Base-by-base conservation (phyloP, 441 rosid species). In the Adansonia gregorii region DNA sequence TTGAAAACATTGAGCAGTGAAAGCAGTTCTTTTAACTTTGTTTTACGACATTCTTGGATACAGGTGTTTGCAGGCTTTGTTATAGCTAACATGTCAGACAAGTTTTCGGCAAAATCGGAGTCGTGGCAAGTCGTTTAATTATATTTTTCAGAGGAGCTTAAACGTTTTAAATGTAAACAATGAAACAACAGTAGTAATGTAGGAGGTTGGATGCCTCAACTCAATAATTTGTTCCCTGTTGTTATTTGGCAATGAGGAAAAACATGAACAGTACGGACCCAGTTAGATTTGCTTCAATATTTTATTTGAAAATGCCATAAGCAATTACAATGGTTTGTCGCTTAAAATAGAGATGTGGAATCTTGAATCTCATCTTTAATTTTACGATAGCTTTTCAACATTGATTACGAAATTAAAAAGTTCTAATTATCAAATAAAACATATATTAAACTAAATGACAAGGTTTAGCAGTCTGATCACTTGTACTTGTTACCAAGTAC, bases 41-140 rank as follows among this genome's bases (percentile, higher is more conserved):
- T 71, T 27, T 51, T n/a, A 24, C 60, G 56, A n/a, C 68, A 19
- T 17, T 70, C 31, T n/a, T 67, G 72, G 67, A 73, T 65, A 31
- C 91, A 85, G 92, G 91, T 88, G 17, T 90, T 89, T 61, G 89
- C 86, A 76, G 94, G 94, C 56, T 90, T 87, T 39, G 56, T 88
- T 1, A 56, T 84, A 67, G 92, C 90, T 55, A 85, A 85, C 68
- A 41, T 90, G 77, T 83, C 86, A 0, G 87, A 85, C 83, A 86
- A 83, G 78, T 69, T 85, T 20, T 76, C 82, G 0, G 24, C 4
- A 3, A 81, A 84, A 76, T 31, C 22, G 45, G 82, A 80, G 71
- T 78, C 74, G 51, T 81, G 70, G 64, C 43, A n/a, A 27, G 72
- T 51, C 15, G 7, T 49, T 73, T 20, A 7, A 31, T 58, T 46